Evolutionary conservation across 163 green algal species (phyloP).

Genomic region (Chlamydomonas reinhardtii): DNA sequence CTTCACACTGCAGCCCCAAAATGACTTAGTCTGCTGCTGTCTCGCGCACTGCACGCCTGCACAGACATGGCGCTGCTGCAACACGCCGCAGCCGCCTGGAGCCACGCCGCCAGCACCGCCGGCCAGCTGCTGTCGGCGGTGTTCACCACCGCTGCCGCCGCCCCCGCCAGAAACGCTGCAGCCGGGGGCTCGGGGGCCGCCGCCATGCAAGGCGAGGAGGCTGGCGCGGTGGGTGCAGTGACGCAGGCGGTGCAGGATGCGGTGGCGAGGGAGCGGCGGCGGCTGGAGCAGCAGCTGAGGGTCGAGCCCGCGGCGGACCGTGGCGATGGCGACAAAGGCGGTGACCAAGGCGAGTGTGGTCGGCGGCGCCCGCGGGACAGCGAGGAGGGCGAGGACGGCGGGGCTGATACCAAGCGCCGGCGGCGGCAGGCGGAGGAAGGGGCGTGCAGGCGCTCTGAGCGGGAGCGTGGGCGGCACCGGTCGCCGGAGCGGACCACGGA

Average conservation of each 20-base stretch:
- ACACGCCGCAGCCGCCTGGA: slow-evolving; percentile 8
- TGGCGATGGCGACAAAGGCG: too few species aligned
- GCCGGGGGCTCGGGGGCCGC: background rate
- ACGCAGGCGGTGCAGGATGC: background rate
- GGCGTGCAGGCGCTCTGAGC: too few species aligned
- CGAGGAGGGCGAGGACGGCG: too few species aligned
- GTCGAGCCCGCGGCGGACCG: too few species aligned
- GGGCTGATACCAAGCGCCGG: background rate
- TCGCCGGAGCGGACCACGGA: too few species aligned
- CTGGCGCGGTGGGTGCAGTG: background rate
- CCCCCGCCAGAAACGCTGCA: background rate
- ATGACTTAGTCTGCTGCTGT: too few species aligned
- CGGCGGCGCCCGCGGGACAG: too few species aligned
- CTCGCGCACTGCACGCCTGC: background rate
- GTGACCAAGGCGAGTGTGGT: too few species aligned
- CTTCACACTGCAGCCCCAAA: too few species aligned
- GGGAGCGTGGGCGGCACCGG: too few species aligned
- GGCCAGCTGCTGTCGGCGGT: slow-evolving; percentile 30
- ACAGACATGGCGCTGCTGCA: slow-evolving; percentile 35
- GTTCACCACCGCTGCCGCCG: background rate
- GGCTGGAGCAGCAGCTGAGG: background rate
- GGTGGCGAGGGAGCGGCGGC: background rate
- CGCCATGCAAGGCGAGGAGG: background rate
- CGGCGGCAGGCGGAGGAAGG: too few species aligned
- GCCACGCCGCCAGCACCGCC: slow-evolving; percentile 31